Evolutionary conservation across 139 green algal genomes (phyloP), one percentile per base, ranked within the genome.

Genomic region (Haematococcus lacustris): DNA sequence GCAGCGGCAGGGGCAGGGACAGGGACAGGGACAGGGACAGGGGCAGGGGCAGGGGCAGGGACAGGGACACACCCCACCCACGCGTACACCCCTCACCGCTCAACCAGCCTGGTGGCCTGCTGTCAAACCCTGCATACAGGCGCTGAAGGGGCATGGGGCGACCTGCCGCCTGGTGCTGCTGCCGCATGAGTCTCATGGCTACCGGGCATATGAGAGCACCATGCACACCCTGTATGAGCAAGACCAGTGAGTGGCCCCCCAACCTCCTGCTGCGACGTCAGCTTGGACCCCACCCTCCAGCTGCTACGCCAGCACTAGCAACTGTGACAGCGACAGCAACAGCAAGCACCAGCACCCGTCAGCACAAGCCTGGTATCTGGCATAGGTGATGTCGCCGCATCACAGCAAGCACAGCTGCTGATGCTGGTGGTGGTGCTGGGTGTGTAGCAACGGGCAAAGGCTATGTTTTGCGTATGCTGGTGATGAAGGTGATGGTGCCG

Each of bases 101-200:
- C 25, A 30, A 13, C 32, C 5, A 5, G 23, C 9, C 57, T 64
- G 5, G 57, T 64, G 57, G 23, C 23, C 57, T 30, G 23, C 25
- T 64, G n/a, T 23, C 23, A 13, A 7, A 9, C 25, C 4, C 37
- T 70, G 9, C 38, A 28, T 35, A 17, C 78, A 83, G 66, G 90
- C 91, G 2, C 76, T 97, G 37, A 95, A 96, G 81, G 91, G 89
- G 33, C 91, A 98, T 75, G 94, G 94, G 26, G 89, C 74, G 3
- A 70, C 80, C 26, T 80, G 68, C 26, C 84, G 86, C 30, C 77
- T 99, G 34, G 94, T 99, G 64, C 57, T 98, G 41, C 84, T 99
- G 74, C 95, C 95, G 21, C 86, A 97, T 76, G 95, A 99, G 84
- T 83, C 77, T 26, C 95, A 99, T 75, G 83, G 83, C 13, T 97